Conservation (phyloP, 2,329 filamentous ascomycete genomes). For the Dryadomyces sulphureus region DNA sequence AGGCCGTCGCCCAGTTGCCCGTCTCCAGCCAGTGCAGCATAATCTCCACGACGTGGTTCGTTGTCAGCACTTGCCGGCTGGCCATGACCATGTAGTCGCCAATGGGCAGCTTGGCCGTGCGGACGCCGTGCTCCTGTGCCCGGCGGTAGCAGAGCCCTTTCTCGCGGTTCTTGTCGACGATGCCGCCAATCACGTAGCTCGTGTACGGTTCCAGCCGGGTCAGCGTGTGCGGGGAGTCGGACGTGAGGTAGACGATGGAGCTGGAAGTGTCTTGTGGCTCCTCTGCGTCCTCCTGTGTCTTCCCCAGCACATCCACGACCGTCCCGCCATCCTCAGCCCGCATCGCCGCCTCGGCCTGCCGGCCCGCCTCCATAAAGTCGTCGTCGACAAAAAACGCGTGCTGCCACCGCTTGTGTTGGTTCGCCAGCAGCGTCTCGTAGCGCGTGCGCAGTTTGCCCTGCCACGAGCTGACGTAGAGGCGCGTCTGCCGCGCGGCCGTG, state of each 20-base stretch:
- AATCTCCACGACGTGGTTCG: conserved; percentile 94
- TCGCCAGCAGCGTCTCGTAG: conserved; percentile 60
- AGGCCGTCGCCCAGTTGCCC: conserved; percentile 83
- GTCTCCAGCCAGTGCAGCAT: conserved; percentile 87
- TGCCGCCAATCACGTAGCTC: conserved; percentile 82
- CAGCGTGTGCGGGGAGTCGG: conserved; percentile 78
- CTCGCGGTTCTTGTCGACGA: conserved; percentile 93
- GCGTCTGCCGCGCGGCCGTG: conserved; percentile 48
- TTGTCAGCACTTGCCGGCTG: conserved; percentile 72
- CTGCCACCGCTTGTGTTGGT: conserved; percentile 66
- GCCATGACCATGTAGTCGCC: conserved; percentile 91
- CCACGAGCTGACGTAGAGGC: conserved; percentile 68
- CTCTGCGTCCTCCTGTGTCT: neutral
- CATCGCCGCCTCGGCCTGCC: conserved; percentile 56
- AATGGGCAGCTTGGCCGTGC: conserved; percentile 84
- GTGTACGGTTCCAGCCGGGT: conserved; percentile 73
- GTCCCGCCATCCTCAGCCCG: conserved; percentile 35
- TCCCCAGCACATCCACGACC: conserved; percentile 41
- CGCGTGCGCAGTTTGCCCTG: conserved; percentile 59
- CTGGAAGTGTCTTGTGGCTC: conserved; percentile 15
- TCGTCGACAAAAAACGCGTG: conserved; percentile 57
- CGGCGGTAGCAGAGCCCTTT: conserved; percentile 86
- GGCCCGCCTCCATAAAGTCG: conserved; percentile 58
- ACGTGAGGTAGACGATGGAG: conserved; percentile 70
- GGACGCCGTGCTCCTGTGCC: conserved; percentile 59